phyloP scores from a whole-genome alignment of 78 protist species.

The Dictyostelium intermedium region DNA sequence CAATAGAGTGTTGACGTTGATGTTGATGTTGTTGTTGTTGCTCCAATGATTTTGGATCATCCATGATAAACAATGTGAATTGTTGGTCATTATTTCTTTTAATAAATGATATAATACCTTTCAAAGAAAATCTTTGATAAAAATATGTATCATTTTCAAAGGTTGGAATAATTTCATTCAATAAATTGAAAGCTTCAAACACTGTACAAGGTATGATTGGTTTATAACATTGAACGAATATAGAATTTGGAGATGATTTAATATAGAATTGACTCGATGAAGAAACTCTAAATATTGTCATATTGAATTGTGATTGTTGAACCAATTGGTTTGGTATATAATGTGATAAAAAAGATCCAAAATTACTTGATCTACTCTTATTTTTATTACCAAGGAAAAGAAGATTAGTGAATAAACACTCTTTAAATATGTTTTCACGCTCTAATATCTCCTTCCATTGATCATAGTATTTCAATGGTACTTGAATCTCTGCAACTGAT shows the following conservation, averaged over 20 bases:
- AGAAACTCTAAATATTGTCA: background rate
- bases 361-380: background rate
- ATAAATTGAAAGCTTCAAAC: background rate
- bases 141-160: background rate
- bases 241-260: background rate
- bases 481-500: background rate
- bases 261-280: background rate
- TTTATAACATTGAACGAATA: background rate
- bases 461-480: background rate
- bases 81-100: background rate
- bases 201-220: background rate
- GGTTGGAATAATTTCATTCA: background rate
- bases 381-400: background rate
- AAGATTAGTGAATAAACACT: background rate
- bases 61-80: background rate
- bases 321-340: background rate
- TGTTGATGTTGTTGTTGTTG: background rate
- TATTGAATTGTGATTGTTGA: background rate
- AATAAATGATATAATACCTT: background rate
- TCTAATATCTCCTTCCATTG: background rate
- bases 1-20: background rate
- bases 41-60: background rate
- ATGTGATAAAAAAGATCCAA: background rate
- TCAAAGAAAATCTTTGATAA: background rate
- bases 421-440: background rate